These are phyloP conservation scores for Tolypocladium cylindrosporum DNA, from an alignment of 2,329 filamentous ascomycete species.

Conservation along the genomic window DNA sequence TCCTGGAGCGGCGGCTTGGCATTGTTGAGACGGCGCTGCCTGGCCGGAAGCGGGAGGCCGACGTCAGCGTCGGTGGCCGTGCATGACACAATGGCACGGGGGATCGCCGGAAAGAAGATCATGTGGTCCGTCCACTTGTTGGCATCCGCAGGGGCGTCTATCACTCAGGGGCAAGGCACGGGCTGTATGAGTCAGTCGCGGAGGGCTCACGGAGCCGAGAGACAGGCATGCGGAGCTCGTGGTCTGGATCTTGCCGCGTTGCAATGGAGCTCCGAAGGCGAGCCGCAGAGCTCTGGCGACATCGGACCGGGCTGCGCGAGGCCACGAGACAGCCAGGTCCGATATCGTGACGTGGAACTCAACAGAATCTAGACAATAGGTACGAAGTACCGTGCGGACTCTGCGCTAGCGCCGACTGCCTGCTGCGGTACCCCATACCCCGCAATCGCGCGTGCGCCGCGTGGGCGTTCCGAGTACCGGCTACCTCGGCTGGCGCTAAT, in stretches of 20 bases:
- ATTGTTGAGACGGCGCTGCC: background rate
- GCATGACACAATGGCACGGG: background rate
- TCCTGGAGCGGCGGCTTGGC: background rate
- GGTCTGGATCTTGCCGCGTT: background rate
- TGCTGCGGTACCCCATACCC: conserved; percentile 12
- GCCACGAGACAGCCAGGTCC: background rate
- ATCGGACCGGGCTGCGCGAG: background rate
- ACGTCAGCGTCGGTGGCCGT: background rate
- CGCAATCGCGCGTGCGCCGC: conserved; percentile 8
- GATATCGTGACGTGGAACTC: background rate
- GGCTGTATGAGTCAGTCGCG: background rate
- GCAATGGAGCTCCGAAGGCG: background rate
- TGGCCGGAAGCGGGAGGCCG: background rate
- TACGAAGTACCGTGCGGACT: background rate
- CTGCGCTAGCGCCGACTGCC: background rate
- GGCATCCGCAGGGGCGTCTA: background rate
- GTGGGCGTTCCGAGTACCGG: conserved; percentile 5
- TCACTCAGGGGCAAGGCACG: background rate
- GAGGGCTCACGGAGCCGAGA: background rate
- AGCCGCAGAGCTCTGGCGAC: background rate
- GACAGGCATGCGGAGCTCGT: background rate
- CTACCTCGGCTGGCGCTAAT: conserved; percentile 2
- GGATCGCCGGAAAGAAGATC: background rate
- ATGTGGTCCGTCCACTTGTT: background rate
- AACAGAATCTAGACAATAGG: background rate